These are phyloP conservation scores for Calophaca sinica DNA, from an alignment of 306 rosid species.

Conservation along the genomic window DNA sequence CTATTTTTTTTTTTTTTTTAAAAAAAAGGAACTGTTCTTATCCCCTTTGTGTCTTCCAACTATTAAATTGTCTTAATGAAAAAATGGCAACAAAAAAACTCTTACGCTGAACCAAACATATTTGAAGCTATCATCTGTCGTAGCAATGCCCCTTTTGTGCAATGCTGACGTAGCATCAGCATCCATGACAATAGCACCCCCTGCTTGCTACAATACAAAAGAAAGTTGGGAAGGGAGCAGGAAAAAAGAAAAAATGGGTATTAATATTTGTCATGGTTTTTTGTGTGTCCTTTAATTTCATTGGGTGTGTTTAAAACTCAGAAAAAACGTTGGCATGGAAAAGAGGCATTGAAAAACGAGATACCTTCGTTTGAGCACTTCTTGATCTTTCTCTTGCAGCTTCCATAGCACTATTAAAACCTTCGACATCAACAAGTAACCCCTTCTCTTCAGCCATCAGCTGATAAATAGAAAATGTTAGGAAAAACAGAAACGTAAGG, in stretches of 20 bases:
- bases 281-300: background rate
- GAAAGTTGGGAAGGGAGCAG: slow-evolving; percentile 18
- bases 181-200: slow-evolving; percentile 88
- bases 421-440: slow-evolving; percentile 75
- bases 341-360: slow-evolving; percentile 38
- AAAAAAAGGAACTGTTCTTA: background rate
- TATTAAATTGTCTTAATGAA: slow-evolving; percentile 4
- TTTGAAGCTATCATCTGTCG: slow-evolving; percentile 91
- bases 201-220: slow-evolving; percentile 76
- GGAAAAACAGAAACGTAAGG: slow-evolving; percentile 15
- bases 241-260: slow-evolving; percentile 13
- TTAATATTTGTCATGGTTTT: background rate
- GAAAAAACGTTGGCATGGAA: slow-evolving; percentile 19
- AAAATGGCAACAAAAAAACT: background rate
- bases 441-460: slow-evolving; percentile 98
- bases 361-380: slow-evolving; percentile 89
- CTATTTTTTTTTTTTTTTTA: background rate
- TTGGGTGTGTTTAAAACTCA: slow-evolving; percentile 16
- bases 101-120: slow-evolving; percentile 78
- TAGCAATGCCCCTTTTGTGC: slow-evolving; percentile 69
- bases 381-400: slow-evolving; percentile 97
- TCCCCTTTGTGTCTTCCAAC: background rate
- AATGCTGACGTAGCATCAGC: slow-evolving; percentile 91
- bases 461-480: slow-evolving; percentile 57
- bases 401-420: slow-evolving; percentile 82